Percentiles rank a stretch among this genome's conserved stretches.
phyloP scores from a whole-genome alignment of 2,329 filamentous ascomycete species.

The Alternaria metachromatica region DNA sequence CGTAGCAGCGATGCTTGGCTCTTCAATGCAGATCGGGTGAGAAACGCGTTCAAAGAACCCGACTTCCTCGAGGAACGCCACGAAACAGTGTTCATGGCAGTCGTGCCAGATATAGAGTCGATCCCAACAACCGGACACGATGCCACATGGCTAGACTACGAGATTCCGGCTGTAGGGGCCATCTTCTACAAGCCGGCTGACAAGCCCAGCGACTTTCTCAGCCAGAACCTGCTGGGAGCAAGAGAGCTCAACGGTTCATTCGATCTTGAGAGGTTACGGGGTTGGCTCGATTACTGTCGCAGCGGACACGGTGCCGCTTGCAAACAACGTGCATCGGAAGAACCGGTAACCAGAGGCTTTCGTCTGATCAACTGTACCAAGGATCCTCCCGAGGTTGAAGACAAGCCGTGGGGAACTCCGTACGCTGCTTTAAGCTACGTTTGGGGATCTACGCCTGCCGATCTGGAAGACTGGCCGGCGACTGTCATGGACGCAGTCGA shows the following conservation, averaged over 20 bases:
- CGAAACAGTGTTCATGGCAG: slow-evolving; percentile 18
- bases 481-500: slow-evolving; percentile 14
- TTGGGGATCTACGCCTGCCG: slow-evolving; percentile 11
- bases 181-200: slow-evolving; percentile 6
- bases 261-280: background rate
- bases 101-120: slow-evolving; percentile 13
- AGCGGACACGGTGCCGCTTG: slow-evolving; percentile 7
- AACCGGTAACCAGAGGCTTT: slow-evolving; percentile 10
- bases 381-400: slow-evolving; percentile 7
- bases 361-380: slow-evolving; percentile 15
- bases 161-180: slow-evolving; percentile 9
- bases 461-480: slow-evolving; percentile 2
- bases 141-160: slow-evolving; percentile 13
- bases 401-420: slow-evolving; percentile 8
- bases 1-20: slow-evolving; percentile 15
- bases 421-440: slow-evolving; percentile 24
- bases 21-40: slow-evolving; percentile 2
- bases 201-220: background rate
- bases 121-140: slow-evolving; percentile 8
- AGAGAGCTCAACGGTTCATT: background rate
- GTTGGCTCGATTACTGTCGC: slow-evolving; percentile 10
- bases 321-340: slow-evolving; percentile 6
- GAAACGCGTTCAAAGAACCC: background rate
- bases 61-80: background rate
- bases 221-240: background rate